phyloP scores from a whole-genome alignment of 257 asterid species.

The Verbascum thapsus region DNA sequence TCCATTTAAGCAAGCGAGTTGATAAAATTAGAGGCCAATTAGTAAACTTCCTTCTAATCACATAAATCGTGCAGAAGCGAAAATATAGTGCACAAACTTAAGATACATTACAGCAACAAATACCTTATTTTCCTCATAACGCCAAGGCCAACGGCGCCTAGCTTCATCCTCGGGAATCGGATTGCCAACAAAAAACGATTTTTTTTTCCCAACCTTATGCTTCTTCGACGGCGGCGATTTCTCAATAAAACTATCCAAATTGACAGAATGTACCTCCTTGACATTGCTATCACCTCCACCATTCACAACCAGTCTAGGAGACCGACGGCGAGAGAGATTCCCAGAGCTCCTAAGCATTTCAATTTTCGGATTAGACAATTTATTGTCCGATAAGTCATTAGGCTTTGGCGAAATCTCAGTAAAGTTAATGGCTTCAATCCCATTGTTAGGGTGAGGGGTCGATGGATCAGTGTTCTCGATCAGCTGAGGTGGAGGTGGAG shows the following conservation, averaged over 20 bases:
- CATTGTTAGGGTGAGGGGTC: constrained; percentile 21
- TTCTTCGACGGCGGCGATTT: constrained; percentile 39
- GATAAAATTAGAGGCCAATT: no score
- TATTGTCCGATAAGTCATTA: constrained; percentile 23
- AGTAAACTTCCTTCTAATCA: neutral
- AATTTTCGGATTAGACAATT: constrained; percentile 24
- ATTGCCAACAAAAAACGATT: constrained; percentile 41
- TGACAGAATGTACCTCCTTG: constrained; percentile 19
- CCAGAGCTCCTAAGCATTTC: constrained; percentile 31
- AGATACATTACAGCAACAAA: constrained; percentile 17
- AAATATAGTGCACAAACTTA: neutral
- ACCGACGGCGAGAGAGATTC: constrained; percentile 27
- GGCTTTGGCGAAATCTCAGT: constrained; percentile 26
- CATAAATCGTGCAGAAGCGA: neutral
- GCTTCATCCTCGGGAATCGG: constrained; percentile 48
- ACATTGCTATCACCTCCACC: constrained; percentile 32
- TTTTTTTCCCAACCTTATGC: constrained; percentile 28
- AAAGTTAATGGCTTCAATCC: constrained; percentile 18
- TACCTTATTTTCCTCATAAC: constrained; percentile 42
- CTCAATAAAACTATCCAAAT: constrained; percentile 21
- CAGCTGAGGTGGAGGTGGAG: constrained; percentile 24
- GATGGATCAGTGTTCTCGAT: constrained; percentile 8
- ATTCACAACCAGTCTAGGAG: constrained; percentile 40
- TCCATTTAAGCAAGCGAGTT: no score
- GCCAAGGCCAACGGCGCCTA: constrained; percentile 49